Percentiles rank a stretch among this genome's conserved stretches.
These are phyloP conservation scores for Oidiodendron maius DNA, from an alignment of 495 filamentous ascomycete genomes.

Conservation along the genomic window DNA sequence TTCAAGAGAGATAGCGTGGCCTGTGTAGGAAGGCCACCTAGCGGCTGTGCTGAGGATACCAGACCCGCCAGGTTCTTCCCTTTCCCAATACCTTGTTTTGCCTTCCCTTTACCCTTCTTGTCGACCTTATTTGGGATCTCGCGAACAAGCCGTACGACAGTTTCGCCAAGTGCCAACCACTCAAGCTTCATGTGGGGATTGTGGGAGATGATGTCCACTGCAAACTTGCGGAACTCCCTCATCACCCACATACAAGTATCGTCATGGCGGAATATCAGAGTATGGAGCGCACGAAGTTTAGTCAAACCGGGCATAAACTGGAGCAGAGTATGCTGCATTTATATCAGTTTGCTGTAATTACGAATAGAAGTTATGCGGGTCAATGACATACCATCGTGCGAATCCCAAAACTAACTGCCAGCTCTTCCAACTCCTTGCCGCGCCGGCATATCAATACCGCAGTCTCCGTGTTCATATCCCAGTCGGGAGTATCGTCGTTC, in stretches of 20 bases:
- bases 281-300: conserved; percentile 46
- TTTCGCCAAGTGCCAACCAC: conserved; percentile 43
- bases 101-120: conserved; percentile 8
- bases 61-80: conserved; percentile 17
- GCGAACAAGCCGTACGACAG: conserved; percentile 37
- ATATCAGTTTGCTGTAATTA: conserved; percentile 4
- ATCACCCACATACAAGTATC: conserved; percentile 43
- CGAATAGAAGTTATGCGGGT: background rate
- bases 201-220: conserved; percentile 46
- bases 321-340: conserved; percentile 43
- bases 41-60: background rate
- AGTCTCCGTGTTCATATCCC: conserved; percentile 49
- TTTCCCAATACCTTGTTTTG: conserved; percentile 20
- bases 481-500: conserved; percentile 39
- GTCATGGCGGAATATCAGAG: conserved; percentile 41
- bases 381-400: conserved; percentile 39
- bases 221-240: conserved; percentile 43
- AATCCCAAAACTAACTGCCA: conserved; percentile 46
- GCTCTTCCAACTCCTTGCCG: conserved; percentile 43
- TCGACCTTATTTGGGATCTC: conserved; percentile 1
- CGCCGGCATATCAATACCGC: conserved; percentile 39
- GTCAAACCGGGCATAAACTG: conserved; percentile 40
- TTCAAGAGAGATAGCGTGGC: background rate
- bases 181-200: conserved; percentile 44
- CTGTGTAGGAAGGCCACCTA: background rate